These are phyloP conservation scores for Cryptococcus depauperatus DNA, from an alignment of 1,284 basidiomycete species.

Conservation along the genomic window DNA sequence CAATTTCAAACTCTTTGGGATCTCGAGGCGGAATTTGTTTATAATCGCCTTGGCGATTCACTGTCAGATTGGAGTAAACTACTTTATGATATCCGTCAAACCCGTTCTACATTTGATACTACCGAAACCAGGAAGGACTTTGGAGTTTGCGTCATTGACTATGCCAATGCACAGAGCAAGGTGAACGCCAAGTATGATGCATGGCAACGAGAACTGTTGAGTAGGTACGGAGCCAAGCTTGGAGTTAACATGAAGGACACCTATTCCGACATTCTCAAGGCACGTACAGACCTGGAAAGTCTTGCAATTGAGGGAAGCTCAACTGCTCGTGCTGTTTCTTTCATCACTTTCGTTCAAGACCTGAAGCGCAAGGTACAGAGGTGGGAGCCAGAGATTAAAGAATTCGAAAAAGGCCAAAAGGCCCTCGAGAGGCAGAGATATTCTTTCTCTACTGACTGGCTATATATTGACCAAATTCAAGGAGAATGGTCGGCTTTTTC, in stretches of 20 bases:
- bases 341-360: constrained; percentile 99
- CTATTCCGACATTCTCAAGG: constrained; percentile 83
- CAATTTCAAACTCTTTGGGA: constrained; percentile 99
- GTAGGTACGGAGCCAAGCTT: constrained; percentile 83
- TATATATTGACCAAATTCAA: constrained; percentile 93
- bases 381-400: constrained; percentile 96
- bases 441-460: constrained; percentile 94
- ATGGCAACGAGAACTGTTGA: constrained; percentile 92
- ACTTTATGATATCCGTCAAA: constrained; percentile 90
- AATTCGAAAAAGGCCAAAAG: constrained; percentile 90
- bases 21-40: constrained; percentile 91
- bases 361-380: constrained; percentile 91
- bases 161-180: constrained; percentile 92
- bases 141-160: constrained; percentile 89
- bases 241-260: constrained; percentile 93
- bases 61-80: constrained; percentile 90
- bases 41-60: constrained; percentile 79
- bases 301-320: constrained; percentile 60
- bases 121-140: constrained; percentile 87
- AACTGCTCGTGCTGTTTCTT: constrained; percentile 94
- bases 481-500: constrained; percentile 98
- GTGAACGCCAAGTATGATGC: constrained; percentile 98
- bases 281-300: constrained; percentile 87
- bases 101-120: constrained; percentile 92
- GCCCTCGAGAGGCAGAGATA: constrained; percentile 93